Evolutionary conservation across 139 green algal genomes (phyloP).

Genomic region (Astrephomene gubernaculifera): DNA sequence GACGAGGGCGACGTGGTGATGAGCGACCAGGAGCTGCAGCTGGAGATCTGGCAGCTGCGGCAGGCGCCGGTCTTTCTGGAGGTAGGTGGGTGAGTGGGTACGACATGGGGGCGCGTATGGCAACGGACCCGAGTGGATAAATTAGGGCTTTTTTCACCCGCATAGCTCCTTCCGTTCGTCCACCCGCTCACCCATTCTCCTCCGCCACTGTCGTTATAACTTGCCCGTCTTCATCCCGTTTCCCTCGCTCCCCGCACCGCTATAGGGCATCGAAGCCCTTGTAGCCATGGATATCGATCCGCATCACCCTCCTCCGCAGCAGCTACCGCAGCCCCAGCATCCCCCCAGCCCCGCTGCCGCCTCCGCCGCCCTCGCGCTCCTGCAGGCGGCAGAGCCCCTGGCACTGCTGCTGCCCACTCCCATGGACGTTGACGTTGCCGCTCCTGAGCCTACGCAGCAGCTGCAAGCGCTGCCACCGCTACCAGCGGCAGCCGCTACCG

Average conservation of each 20-base stretch:
- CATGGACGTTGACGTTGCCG: slow-evolving; percentile 1
- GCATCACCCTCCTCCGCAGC: too few relatives aligned
- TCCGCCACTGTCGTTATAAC: too few relatives aligned
- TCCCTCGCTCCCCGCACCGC: too few relatives aligned
- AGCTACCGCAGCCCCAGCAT: too few relatives aligned
- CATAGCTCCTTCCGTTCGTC: too few relatives aligned
- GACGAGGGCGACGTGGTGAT: slow-evolving; percentile 7
- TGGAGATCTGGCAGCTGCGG: slow-evolving; percentile 5
- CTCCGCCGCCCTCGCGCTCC: background rate
- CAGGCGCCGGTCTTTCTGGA: background rate
- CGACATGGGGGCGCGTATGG: too few relatives aligned
- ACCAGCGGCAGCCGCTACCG: background rate
- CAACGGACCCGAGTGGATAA: too few relatives aligned
- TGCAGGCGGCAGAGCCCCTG: background rate
- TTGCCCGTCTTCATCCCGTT: too few relatives aligned
- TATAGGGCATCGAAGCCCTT: background rate
- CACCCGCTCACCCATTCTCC: too few relatives aligned
- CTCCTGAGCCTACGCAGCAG: background rate
- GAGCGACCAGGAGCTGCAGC: slow-evolving; percentile 19
- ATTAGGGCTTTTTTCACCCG: too few relatives aligned
- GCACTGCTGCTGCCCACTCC: slow-evolving; percentile 24
- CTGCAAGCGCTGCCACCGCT: background rate
- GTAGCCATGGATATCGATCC: slow-evolving; percentile 22
- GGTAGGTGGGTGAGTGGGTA: slow-evolving; percentile 1
- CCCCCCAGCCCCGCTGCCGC: too few relatives aligned